These are phyloP conservation scores for Catenaria anguillulae DNA, from an alignment of 371 early-diverging fungal species.

Conservation along the genomic window DNA sequence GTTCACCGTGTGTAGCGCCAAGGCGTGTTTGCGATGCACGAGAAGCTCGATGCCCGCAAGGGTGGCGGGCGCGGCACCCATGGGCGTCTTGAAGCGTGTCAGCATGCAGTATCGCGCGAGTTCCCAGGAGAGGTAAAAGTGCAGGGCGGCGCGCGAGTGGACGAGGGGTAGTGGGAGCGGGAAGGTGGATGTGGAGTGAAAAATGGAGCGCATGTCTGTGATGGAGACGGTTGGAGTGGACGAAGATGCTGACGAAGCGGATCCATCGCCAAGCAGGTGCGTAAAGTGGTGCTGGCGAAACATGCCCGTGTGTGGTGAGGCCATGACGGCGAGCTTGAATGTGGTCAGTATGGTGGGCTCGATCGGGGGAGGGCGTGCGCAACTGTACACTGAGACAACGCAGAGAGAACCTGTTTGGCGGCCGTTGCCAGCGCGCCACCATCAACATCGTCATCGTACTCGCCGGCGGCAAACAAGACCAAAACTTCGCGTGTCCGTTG, in stretches of 20 bases:
- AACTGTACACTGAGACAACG: too few relatives aligned
- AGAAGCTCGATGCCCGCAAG: background rate
- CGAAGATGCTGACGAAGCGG: too few relatives aligned
- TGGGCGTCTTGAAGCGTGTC: constrained; percentile 5
- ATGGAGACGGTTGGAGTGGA: too few relatives aligned
- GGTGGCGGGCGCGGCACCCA: background rate
- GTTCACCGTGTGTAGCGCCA: background rate
- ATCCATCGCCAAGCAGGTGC: background rate
- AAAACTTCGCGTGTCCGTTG: too few relatives aligned
- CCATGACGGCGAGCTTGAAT: background rate
- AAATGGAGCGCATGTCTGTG: too few relatives aligned
- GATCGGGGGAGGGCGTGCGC: too few relatives aligned
- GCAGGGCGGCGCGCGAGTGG: background rate
- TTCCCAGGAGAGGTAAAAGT: background rate
- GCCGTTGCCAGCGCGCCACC: too few relatives aligned
- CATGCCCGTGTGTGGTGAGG: background rate
- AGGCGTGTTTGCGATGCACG: background rate
- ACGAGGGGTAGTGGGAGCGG: background rate
- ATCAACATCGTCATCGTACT: too few relatives aligned
- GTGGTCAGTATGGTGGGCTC: too few relatives aligned
- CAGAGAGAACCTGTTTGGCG: too few relatives aligned
- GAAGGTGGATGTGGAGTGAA: too few relatives aligned
- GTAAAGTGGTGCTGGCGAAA: background rate
- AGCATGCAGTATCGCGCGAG: constrained; percentile 1
- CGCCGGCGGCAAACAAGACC: too few relatives aligned